Evolutionary conservation across 306 rosid species (phyloP), one percentile per base, ranked within the genome.

Genomic region (Gleditsia sinensis): DNA sequence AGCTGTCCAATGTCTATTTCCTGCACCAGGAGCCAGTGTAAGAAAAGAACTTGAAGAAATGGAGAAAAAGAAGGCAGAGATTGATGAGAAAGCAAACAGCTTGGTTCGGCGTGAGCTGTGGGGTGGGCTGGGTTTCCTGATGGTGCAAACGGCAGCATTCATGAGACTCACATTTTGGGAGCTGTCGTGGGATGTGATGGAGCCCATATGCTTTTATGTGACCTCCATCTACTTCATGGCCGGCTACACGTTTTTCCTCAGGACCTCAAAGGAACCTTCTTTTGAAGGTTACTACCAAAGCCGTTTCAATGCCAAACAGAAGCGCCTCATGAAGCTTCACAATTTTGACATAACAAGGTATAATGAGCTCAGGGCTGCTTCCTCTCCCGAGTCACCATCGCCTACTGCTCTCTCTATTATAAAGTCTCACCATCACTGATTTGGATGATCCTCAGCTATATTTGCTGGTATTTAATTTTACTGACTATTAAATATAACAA

Each of bases 161-260:
- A 80, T 92, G 89, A 88, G 97, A 88, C 87, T 92, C 33, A 92
- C 97, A 0, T 92, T 92, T 77, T 92, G 97, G 97, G 97, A 92
- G 75, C 97, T 92, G 1, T 81, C 89, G 0, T 92, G 97, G 97
- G 97, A 92, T 79, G 93, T 92, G 54, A 92, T 92, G 96, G 97
- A 92, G 71, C 97, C 97, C 27, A 83, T 92, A 49, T 92, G 96
- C 89, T 89, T 88, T 79, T 89, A 75, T 58, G 78, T 92, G 14
- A 92, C 96, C 4, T 84, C 97, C 8, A 46, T 75, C 45, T 89
- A 89, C 82, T 92, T 85, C 85, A 90, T 90, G 87, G 89, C 84
- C 3, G 86, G 92, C 21, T 89, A 83, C 67, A 73, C 89, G 0
- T 92, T 92, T 71, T 92, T 92, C 84, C 90, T 92, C 24, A 82